These are phyloP conservation scores for Cutaneotrichosporon daszewskae DNA, from an alignment of 1,284 basidiomycete genomes.

Conservation along the genomic window DNA sequence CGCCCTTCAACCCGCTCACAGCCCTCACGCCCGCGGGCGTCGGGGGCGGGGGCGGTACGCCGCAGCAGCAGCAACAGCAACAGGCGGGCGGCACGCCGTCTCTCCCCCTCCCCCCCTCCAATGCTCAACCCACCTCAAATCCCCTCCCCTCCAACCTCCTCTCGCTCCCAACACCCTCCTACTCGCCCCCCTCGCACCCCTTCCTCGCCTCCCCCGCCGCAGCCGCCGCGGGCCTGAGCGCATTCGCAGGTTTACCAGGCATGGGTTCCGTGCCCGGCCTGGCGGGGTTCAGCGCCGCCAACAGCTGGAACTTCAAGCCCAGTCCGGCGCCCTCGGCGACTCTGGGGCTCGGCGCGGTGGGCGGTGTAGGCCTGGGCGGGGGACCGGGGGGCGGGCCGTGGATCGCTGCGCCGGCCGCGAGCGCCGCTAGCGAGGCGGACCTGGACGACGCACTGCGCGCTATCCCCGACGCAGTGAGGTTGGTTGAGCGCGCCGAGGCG, in stretches of 20 bases:
- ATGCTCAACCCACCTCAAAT: too few species aligned
- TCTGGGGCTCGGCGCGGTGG: neutral
- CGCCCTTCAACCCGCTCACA: slow-evolving; percentile 18
- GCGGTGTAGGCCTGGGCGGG: neutral
- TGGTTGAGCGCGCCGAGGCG: slow-evolving; percentile 16
- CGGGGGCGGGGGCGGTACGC: too few species aligned
- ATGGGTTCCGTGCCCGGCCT: neutral
- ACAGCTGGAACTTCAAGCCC: neutral
- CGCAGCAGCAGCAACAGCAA: neutral
- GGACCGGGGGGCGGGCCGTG: neutral
- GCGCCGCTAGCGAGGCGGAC: slow-evolving; percentile 1
- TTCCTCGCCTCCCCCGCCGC: neutral
- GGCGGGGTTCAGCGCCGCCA: neutral
- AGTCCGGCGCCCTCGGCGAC: neutral
- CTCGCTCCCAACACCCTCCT: too few species aligned
- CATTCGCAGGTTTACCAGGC: neutral
- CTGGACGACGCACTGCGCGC: slow-evolving; percentile 13
- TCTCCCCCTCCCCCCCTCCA: neutral
- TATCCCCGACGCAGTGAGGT: slow-evolving; percentile 4
- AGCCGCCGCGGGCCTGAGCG: neutral
- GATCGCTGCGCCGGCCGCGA: neutral
- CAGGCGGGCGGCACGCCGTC: neutral
- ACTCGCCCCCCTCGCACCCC: too few species aligned
- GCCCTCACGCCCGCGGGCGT: slow-evolving; percentile 1
- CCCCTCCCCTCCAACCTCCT: neutral